These are phyloP conservation scores for Rhizophagus prolifer DNA, from an alignment of 192 early-diverging fungal genomes.

Conservation along the genomic window DNA sequence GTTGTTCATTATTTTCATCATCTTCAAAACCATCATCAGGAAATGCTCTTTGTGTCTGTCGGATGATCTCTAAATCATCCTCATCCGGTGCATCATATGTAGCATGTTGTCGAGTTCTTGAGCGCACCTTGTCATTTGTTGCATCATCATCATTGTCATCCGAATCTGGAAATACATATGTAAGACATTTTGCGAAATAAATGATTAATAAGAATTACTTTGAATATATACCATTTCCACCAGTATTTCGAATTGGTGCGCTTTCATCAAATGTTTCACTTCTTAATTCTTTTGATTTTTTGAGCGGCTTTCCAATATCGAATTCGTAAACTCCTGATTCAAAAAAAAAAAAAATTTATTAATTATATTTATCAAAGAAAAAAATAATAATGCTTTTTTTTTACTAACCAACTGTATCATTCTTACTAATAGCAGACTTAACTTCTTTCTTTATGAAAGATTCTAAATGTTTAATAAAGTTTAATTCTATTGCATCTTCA, in stretches of 20 bases:
- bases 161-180: slow-evolving; percentile 36
- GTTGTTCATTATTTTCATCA: slow-evolving; percentile 39
- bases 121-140: slow-evolving; percentile 60
- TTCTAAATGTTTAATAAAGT: slow-evolving; percentile 77
- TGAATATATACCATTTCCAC: slow-evolving; percentile 33
- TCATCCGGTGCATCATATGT: slow-evolving; percentile 85
- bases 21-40: slow-evolving; percentile 49
- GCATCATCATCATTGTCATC: slow-evolving; percentile 76
- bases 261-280: slow-evolving; percentile 10
- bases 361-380: not conserved
- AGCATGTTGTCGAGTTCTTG: slow-evolving; percentile 62
- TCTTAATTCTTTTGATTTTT: not conserved
- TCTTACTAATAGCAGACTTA: slow-evolving; percentile 14
- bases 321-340: not conserved
- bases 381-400: not conserved
- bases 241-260: slow-evolving; percentile 32
- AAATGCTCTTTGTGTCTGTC: slow-evolving; percentile 44
- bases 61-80: slow-evolving; percentile 69
- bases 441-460: slow-evolving; percentile 68
- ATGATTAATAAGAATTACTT: not conserved
- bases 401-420: not conserved
- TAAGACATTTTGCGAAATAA: not conserved
- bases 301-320: not conserved
- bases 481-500: slow-evolving; percentile 67
- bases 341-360: not conserved